These are phyloP conservation scores for Phylloboletellus chloephorus DNA, from an alignment of 1,284 basidiomycete species.

Conservation along the genomic window DNA sequence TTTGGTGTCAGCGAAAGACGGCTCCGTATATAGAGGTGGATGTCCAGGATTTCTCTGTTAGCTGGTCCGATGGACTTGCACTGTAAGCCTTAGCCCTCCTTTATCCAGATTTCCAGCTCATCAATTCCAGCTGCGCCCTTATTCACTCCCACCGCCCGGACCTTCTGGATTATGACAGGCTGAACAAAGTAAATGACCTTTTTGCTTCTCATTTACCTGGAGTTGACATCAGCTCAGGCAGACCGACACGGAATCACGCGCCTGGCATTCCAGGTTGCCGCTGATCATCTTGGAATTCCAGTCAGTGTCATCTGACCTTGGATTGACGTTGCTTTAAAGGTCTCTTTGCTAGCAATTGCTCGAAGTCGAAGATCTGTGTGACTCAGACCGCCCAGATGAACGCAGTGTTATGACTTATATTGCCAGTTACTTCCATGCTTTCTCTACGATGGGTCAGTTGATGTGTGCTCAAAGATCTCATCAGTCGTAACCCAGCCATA, in stretches of 20 bases:
- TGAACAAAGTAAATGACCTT: conserved; percentile 60
- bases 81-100: conserved; percentile 54
- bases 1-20: conserved; percentile 98
- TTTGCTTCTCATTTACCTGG: background rate
- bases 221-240: conserved; percentile 36
- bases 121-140: conserved; percentile 73
- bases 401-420: conserved; percentile 94
- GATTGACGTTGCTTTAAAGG: conserved; percentile 3
- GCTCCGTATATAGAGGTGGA: conserved; percentile 87
- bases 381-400: conserved; percentile 84
- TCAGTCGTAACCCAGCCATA: background rate
- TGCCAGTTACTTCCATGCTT: conserved; percentile 97
- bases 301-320: conserved; percentile 43
- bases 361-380: conserved; percentile 96
- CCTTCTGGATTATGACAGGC: conserved; percentile 79
- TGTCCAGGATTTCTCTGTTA: conserved; percentile 88
- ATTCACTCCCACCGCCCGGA: conserved; percentile 98
- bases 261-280: conserved; percentile 82
- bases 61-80: conserved; percentile 93
- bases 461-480: background rate
- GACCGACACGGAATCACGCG: conserved; percentile 79
- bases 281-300: conserved; percentile 83
- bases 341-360: conserved; percentile 68
- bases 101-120: conserved; percentile 5
- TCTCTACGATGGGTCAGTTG: conserved; percentile 85